phyloP scores from a whole-genome alignment of 352 stramenopile genomes.

The Vaucheria bursata region DNA sequence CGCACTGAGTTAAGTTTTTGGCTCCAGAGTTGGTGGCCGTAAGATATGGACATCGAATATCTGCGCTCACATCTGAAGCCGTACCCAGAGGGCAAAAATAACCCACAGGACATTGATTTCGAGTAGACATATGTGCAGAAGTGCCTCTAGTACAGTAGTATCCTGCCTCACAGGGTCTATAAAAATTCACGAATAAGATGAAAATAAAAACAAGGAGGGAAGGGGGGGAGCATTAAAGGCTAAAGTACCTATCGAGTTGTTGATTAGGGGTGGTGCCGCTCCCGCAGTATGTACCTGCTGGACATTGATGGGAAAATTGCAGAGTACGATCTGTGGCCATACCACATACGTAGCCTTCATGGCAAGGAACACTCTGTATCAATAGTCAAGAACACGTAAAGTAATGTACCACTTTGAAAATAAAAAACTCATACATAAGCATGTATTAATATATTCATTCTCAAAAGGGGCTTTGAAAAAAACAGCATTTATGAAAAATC shows the following conservation, averaged over 20 bases:
- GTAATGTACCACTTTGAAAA: not conserved
- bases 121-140: slow-evolving; percentile 46
- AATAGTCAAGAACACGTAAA: no score
- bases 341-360: slow-evolving; percentile 82
- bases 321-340: slow-evolving; percentile 73
- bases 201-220: no score
- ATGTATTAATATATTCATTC: not conserved
- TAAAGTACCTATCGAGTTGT: slow-evolving; percentile 61
- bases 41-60: slow-evolving; percentile 75
- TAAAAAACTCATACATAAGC: not conserved
- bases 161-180: slow-evolving; percentile 65
- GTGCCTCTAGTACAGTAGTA: slow-evolving; percentile 78
- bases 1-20: slow-evolving; percentile 72
- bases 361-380: slow-evolving; percentile 78
- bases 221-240: no score
- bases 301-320: slow-evolving; percentile 83
- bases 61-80: slow-evolving; percentile 62
- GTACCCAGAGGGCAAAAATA: slow-evolving; percentile 84
- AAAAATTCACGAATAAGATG: not conserved
- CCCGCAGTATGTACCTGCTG: slow-evolving; percentile 77
- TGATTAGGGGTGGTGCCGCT: slow-evolving; percentile 64
- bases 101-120: slow-evolving; percentile 80
- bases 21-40: slow-evolving; percentile 74
- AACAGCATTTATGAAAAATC: no score
- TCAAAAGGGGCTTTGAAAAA: no score